These are phyloP conservation scores for Apiosordaria backusii DNA, from an alignment of 495 filamentous ascomycete genomes.

Conservation along the genomic window DNA sequence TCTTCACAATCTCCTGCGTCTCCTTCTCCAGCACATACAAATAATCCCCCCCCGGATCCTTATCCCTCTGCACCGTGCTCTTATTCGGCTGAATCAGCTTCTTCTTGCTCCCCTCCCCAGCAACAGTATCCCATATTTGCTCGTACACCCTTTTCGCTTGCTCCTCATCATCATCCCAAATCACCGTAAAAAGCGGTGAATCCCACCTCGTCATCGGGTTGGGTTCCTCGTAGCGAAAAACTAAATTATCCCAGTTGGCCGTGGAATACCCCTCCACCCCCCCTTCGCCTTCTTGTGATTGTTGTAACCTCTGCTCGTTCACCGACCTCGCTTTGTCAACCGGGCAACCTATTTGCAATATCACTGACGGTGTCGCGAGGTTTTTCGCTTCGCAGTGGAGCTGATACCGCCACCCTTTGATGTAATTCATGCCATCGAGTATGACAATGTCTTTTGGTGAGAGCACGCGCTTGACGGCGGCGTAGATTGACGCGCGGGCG, in stretches of 20 bases:
- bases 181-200: slow-evolving; percentile 85
- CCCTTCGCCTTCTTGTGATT: slow-evolving; percentile 20
- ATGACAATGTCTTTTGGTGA: slow-evolving; percentile 80
- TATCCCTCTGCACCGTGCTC: slow-evolving; percentile 67
- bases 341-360: slow-evolving; percentile 80
- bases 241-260: slow-evolving; percentile 82
- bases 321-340: slow-evolving; percentile 62
- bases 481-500: slow-evolving; percentile 80
- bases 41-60: slow-evolving; percentile 66
- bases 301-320: slow-evolving; percentile 44
- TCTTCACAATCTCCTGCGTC: slow-evolving; percentile 75
- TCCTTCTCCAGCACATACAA: slow-evolving; percentile 80
- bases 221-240: slow-evolving; percentile 94
- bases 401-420: slow-evolving; percentile 97
- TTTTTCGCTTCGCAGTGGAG: slow-evolving; percentile 93
- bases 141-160: slow-evolving; percentile 38
- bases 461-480: slow-evolving; percentile 78
- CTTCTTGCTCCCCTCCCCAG: slow-evolving; percentile 47
- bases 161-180: slow-evolving; percentile 68
- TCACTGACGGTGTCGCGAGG: slow-evolving; percentile 72
- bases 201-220: slow-evolving; percentile 96
- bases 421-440: slow-evolving; percentile 89
- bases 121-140: slow-evolving; percentile 75
- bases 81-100: slow-evolving; percentile 69
- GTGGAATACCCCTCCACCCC: slow-evolving; percentile 57